Conservation (phyloP, 371 early-diverging fungal genomes). For the Rhizopus delemar region DNA sequence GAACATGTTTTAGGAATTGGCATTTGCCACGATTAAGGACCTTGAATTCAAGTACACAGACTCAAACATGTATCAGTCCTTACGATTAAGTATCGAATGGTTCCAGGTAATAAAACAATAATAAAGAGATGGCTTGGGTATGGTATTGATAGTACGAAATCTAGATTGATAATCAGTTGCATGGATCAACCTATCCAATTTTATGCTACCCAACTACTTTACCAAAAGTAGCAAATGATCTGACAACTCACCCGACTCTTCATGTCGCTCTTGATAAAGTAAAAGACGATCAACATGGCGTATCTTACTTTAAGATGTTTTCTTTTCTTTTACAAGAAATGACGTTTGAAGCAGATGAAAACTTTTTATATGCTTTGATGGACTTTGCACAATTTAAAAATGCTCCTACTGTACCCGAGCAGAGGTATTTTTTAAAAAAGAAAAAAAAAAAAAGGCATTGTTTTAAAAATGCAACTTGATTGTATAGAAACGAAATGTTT, state of each 20-base stretch:
- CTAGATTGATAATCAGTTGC: slow-evolving; percentile 85
- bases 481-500: slow-evolving; percentile 32
- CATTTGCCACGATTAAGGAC: slow-evolving; percentile 71
- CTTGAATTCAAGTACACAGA: slow-evolving; percentile 70
- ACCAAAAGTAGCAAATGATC: slow-evolving; percentile 54
- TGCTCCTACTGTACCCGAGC: slow-evolving; percentile 18
- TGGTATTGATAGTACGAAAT: too few relatives aligned
- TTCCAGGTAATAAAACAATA: slow-evolving; percentile 46
- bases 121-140: not conserved
- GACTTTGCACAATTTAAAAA: slow-evolving; percentile 73
- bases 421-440: slow-evolving; percentile 7
- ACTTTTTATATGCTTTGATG: slow-evolving; percentile 71
- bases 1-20: slow-evolving; percentile 59
- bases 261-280: slow-evolving; percentile 62
- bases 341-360: slow-evolving; percentile 85
- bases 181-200: slow-evolving; percentile 75
- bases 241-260: slow-evolving; percentile 54
- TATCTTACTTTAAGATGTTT: slow-evolving; percentile 80
- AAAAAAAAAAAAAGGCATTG: slow-evolving; percentile 4
- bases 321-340: slow-evolving; percentile 83
- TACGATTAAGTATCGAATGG: slow-evolving; percentile 73
- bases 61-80: slow-evolving; percentile 64
- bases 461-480: not conserved
- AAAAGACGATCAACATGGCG: slow-evolving; percentile 82
- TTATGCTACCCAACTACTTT: slow-evolving; percentile 81